Evolutionary conservation across 768 basidiomycete genomes (phyloP).

Genomic region (Mycena belliarum): DNA sequence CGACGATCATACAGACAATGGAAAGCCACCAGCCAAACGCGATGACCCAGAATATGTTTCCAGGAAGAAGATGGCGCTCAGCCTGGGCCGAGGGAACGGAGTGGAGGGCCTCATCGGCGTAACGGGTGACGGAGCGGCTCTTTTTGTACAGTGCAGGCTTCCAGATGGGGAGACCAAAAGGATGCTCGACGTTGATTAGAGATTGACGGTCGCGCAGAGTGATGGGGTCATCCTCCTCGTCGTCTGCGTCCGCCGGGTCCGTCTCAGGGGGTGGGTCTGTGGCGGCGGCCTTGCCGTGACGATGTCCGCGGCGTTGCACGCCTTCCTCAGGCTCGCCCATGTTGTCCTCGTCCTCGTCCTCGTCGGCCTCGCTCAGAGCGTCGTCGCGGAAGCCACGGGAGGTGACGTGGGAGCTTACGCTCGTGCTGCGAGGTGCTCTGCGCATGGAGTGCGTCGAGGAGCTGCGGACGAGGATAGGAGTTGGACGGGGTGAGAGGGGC

Average conservation of each 20-base stretch:
- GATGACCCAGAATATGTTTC: constrained; percentile 91
- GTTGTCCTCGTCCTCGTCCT: constrained; percentile 43
- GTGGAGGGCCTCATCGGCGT: constrained; percentile 94
- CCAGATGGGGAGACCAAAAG: constrained; percentile 99
- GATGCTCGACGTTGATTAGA: constrained; percentile 98
- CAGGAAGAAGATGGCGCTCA: constrained; percentile 89
- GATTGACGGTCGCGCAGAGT: constrained; percentile 96
- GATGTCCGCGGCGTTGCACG: constrained; percentile 20
- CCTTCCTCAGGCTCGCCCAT: constrained; percentile 29
- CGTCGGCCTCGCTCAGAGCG: constrained; percentile 55
- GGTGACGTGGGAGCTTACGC: constrained; percentile 56
- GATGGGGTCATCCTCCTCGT: constrained; percentile 72
- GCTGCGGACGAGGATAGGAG: constrained; percentile 47
- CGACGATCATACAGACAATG: constrained; percentile 64
- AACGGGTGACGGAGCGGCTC: constrained; percentile 91
- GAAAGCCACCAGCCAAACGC: constrained; percentile 95
- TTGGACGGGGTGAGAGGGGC: constrained; percentile 46
- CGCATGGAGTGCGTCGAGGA: constrained; percentile 54
- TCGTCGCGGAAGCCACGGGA: constrained; percentile 48
- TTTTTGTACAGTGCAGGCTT: constrained; percentile 99
- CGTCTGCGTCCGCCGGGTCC: constrained; percentile 40
- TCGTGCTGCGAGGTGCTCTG: constrained; percentile 58
- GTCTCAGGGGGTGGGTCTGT: constrained; percentile 33
- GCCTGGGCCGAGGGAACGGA: constrained; percentile 90
- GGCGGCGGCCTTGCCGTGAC: constrained; percentile 48